These are phyloP conservation scores for Gossypium ekmanianum DNA, from an alignment of 345 rosid species.

Conservation along the genomic window DNA sequence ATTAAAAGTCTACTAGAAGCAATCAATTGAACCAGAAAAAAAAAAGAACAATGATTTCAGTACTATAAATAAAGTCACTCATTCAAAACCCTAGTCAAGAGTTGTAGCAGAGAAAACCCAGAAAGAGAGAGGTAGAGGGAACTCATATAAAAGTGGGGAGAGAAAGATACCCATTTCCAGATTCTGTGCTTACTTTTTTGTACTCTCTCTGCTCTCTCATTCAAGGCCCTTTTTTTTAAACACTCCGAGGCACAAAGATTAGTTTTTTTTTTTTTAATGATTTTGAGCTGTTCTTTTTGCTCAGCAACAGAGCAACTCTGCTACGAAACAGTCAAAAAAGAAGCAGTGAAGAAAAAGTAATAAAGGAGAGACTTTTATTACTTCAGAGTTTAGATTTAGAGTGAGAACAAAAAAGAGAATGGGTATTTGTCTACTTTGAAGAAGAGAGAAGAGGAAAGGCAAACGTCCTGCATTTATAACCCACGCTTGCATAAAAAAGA, in stretches of 20 bases:
- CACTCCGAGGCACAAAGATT: conserved; percentile 14
- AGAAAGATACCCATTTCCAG: conserved; percentile 79
- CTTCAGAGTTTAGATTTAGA: conserved; percentile 2
- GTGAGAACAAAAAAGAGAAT: conserved; percentile 20
- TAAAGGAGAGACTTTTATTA: neutral
- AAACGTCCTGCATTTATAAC: conserved; percentile 71
- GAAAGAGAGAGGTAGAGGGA: conserved; percentile 30
- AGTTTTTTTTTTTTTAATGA: conserved; percentile 22
- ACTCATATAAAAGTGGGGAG: conserved; percentile 43
- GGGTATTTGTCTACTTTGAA: conserved; percentile 25
- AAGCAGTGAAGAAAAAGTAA: neutral
- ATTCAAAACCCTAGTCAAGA: conserved; percentile 67
- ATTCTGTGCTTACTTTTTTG: conserved; percentile 62
- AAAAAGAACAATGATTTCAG: conserved; percentile 55
- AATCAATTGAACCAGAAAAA: conserved; percentile 43
- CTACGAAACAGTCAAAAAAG: conserved; percentile 24
- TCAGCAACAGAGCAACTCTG: conserved; percentile 23
- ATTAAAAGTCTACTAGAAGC: conserved; percentile 30
- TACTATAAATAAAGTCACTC: conserved; percentile 36
- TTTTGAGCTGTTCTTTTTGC: conserved; percentile 21
- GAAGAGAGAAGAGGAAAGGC: conserved; percentile 26
- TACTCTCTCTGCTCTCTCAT: conserved; percentile 45
- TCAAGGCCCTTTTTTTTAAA: conserved; percentile 23
- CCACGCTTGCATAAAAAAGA: conserved; percentile 96
- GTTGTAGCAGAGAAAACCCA: conserved; percentile 28